Conservation (phyloP, 192 early-diverging fungal genomes). For the Backusella mclennaniae region DNA sequence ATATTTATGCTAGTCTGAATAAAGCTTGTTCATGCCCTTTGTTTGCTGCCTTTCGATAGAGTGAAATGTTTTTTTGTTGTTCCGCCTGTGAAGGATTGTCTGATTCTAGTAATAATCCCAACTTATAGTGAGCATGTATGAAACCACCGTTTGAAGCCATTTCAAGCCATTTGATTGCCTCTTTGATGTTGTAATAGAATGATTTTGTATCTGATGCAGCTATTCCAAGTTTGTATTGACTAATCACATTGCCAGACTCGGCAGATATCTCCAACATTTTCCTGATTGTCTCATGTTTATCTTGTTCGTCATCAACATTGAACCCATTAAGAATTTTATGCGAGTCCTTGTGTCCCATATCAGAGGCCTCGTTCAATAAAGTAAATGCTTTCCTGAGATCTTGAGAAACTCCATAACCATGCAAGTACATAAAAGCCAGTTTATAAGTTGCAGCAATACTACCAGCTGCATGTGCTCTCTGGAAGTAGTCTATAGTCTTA, state of each 20-base stretch:
- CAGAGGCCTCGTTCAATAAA: background rate
- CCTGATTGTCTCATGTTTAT: background rate
- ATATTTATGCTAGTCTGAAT: background rate
- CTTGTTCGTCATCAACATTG: background rate
- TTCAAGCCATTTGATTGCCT: background rate
- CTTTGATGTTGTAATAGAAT: background rate
- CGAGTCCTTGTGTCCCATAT: background rate
- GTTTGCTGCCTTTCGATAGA: background rate
- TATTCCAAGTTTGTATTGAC: background rate
- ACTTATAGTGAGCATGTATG: background rate
- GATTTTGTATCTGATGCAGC: no score
- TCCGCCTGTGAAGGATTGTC: background rate
- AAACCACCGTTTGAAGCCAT: background rate
- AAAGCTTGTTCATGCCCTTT: background rate
- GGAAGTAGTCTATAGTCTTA: conserved; percentile 16
- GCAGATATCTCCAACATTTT: background rate
- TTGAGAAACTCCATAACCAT: conserved; percentile 9
- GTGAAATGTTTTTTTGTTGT: background rate
- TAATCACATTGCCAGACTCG: background rate
- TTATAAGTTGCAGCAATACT: conserved; percentile 8
- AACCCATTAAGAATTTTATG: background rate
- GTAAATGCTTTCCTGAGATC: background rate
- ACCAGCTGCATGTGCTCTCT: conserved; percentile 5
- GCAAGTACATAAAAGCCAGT: background rate
- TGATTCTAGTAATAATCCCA: background rate